phyloP scores from a whole-genome alignment of 192 early-diverging fungal genomes.

The Backusella psychrophila region DNA sequence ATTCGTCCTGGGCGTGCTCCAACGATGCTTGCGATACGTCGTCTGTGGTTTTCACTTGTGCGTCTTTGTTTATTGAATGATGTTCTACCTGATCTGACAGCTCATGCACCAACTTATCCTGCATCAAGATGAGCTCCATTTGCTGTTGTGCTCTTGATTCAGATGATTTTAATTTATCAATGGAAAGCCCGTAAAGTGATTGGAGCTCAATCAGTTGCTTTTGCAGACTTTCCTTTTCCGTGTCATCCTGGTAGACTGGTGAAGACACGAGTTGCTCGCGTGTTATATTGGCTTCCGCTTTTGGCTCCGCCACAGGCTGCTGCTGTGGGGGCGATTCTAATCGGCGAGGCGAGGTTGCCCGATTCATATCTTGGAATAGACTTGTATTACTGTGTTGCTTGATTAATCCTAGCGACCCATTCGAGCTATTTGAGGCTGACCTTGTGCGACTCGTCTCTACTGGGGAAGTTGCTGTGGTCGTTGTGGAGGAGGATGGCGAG shows the following conservation, averaged over 20 bases:
- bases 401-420: not conserved
- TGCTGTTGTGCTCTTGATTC: not conserved
- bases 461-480: not conserved
- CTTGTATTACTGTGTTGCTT: conserved; percentile 2
- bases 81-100: not conserved
- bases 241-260: not conserved
- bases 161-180: not conserved
- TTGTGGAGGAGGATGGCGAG: not conserved
- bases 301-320: not conserved
- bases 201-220: not conserved
- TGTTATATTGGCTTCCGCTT: not conserved
- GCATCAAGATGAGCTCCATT: not conserved
- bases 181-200: not conserved
- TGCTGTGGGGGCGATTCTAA: not conserved
- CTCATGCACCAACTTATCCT: not conserved
- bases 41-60: not conserved
- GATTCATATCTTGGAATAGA: not conserved
- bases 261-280: not conserved
- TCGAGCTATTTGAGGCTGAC: not conserved
- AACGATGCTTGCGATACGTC: not conserved
- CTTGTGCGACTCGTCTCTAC: not conserved
- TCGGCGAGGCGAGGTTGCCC: not conserved
- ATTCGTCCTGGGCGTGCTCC: not conserved
- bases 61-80: not conserved
- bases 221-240: not conserved